A percentile compares a stretch with the other conserved stretches of the same genome.
Evolutionary conservation across 148 eudicot species (phyloP).

Genomic region (Dysphania ambrosioides): DNA sequence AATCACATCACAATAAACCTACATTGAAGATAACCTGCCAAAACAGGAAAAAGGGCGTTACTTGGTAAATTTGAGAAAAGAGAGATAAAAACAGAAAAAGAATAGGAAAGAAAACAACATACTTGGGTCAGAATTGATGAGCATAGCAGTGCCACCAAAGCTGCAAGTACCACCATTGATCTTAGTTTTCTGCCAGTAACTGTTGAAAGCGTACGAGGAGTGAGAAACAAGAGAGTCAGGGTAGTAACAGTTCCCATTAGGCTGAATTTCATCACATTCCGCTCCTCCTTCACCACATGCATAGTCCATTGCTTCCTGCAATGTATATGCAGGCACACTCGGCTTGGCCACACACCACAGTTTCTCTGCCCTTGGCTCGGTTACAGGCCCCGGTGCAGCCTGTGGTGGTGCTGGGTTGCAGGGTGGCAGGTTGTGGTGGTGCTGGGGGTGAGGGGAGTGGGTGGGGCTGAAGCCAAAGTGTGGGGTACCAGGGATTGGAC

Average conservation of each 20-base stretch:
- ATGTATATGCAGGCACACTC: conserved; percentile 74
- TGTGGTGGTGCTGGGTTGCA: conserved; percentile 24
- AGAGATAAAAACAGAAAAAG: neutral
- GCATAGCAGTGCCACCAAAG: conserved; percentile 91
- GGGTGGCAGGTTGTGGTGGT: conserved; percentile 28
- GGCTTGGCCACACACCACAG: conserved; percentile 98
- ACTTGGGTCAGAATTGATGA: conserved; percentile 91
- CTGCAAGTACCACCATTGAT: conserved; percentile 70
- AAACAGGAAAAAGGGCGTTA: neutral
- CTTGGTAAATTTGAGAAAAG: neutral
- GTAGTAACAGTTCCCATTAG: conserved; percentile 57
- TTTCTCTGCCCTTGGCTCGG: conserved; percentile 20
- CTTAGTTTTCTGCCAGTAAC: conserved; percentile 89
- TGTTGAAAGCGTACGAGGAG: conserved; percentile 93
- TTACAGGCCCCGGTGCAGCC: conserved; percentile 18
- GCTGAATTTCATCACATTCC: conserved; percentile 66
- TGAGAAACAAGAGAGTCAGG: conserved; percentile 77
- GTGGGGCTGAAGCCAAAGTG: conserved; percentile 34
- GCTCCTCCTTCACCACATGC: conserved; percentile 90
- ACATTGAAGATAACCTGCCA: conserved; percentile 74
- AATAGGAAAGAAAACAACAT: conserved; percentile 16
- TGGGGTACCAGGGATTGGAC: conserved; percentile 28
- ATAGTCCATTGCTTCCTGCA: conserved; percentile 78
- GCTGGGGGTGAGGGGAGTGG: conserved; percentile 43
- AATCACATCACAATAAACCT: conserved; percentile 46